phyloP scores from a whole-genome alignment of 805 yeast species.

The Lachancea thermotolerans region DNA sequence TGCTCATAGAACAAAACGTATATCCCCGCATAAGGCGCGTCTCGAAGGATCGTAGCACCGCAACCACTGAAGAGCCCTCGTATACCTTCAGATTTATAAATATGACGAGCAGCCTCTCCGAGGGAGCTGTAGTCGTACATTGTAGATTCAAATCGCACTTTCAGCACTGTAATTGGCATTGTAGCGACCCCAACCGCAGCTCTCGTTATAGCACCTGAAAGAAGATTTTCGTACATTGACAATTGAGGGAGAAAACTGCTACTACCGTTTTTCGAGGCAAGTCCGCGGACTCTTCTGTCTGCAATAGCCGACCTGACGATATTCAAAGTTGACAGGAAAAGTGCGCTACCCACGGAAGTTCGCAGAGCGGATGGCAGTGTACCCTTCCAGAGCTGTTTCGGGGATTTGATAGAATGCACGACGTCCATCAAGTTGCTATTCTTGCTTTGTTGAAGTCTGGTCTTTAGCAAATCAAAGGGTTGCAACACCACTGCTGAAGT shows the following conservation, averaged over 20 bases:
- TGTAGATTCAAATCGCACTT: conserved; percentile 83
- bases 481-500: conserved; percentile 74
- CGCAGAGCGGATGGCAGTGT: conserved; percentile 85
- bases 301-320: conserved; percentile 49
- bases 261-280: not conserved
- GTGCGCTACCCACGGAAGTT: conserved; percentile 84
- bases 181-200: conserved; percentile 78
- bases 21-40: conserved; percentile 94
- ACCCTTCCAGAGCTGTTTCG: conserved; percentile 76
- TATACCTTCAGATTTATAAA: conserved; percentile 46
- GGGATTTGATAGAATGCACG: conserved; percentile 36
- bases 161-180: conserved; percentile 91
- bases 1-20: conserved; percentile 82
- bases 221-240: conserved; percentile 58
- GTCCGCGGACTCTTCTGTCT: conserved; percentile 12
- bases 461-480: conserved; percentile 84
- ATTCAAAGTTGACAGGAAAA: conserved; percentile 72
- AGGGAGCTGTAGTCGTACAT: conserved; percentile 64
- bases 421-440: conserved; percentile 28
- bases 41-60: conserved; percentile 79
- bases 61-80: conserved; percentile 81
- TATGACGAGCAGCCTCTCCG: conserved; percentile 49
- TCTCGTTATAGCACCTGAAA: conserved; percentile 73
- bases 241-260: conserved; percentile 61
- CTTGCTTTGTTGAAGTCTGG: conserved; percentile 66